Conservation (phyloP, 352 stramenopile species). For the Thraustochytrium striatum region DNA sequence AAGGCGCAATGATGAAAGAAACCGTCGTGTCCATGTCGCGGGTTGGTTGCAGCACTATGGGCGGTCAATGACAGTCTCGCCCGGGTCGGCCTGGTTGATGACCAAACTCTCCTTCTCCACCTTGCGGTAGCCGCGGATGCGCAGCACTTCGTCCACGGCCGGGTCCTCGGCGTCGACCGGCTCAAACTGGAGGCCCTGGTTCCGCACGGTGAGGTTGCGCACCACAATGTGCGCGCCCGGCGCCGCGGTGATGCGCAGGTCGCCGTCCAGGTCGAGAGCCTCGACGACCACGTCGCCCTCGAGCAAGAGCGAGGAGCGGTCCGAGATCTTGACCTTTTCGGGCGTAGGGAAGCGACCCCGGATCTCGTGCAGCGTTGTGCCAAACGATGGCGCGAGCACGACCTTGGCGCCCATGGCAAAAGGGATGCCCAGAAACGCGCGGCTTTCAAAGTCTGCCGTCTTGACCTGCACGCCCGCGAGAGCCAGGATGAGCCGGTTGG, state of each 20-base stretch:
- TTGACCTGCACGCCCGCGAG: slow-evolving; percentile 50
- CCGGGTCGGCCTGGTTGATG: slow-evolving; percentile 31
- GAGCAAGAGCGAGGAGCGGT: slow-evolving; percentile 65
- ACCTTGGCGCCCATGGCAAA: slow-evolving; percentile 52
- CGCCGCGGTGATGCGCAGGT: slow-evolving; percentile 64
- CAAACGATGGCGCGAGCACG: slow-evolving; percentile 49
- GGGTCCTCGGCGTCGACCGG: slow-evolving; percentile 50
- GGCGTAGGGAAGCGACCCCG: slow-evolving; percentile 61
- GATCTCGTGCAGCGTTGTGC: slow-evolving; percentile 59
- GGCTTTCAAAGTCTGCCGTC: slow-evolving; percentile 51
- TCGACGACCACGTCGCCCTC: slow-evolving; percentile 66
- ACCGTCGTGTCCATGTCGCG: no score
- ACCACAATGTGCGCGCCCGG: slow-evolving; percentile 60
- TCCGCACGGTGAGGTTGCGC: slow-evolving; percentile 61
- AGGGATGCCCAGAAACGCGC: slow-evolving; percentile 27
- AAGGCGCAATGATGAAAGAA: not conserved
- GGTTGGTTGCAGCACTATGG: not conserved
- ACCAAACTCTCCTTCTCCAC: slow-evolving; percentile 31
- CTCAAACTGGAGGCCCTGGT: slow-evolving; percentile 63
- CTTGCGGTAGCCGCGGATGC: slow-evolving; percentile 50
- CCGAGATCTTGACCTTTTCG: slow-evolving; percentile 64
- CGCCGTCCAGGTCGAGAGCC: slow-evolving; percentile 69
- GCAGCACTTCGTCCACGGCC: slow-evolving; percentile 49
- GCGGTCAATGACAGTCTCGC: slow-evolving; percentile 43
- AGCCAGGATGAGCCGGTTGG: slow-evolving; percentile 10